Conservation (phyloP, 192 early-diverging fungal species). For the Rhizophagus clarus region DNA sequence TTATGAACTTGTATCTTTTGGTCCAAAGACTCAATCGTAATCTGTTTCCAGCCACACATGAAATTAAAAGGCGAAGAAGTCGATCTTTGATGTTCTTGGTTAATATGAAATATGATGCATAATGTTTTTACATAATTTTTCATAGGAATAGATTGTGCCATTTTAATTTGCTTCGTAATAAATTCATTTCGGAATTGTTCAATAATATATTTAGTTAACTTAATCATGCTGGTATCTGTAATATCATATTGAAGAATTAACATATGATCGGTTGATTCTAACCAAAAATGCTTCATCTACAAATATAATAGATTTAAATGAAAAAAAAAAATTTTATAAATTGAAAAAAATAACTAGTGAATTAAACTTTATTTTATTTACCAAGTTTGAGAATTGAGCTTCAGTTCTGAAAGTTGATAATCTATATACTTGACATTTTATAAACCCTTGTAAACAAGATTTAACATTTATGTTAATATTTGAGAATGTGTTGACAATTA, state of each 20-base stretch:
- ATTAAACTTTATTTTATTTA: too few relatives aligned
- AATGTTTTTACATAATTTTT: too few relatives aligned
- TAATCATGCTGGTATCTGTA: neutral
- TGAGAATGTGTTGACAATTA: conserved; percentile 26
- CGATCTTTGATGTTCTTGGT: neutral
- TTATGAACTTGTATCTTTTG: neutral
- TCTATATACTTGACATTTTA: conserved; percentile 10
- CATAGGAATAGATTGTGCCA: neutral
- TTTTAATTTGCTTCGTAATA: too few relatives aligned
- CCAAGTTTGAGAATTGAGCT: neutral
- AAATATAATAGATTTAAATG: too few relatives aligned
- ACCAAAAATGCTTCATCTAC: conserved; percentile 8
- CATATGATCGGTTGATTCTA: neutral
- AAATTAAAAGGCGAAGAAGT: neutral
- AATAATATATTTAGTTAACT: conserved; percentile 2
- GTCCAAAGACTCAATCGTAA: neutral
- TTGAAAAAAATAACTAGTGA: too few relatives aligned
- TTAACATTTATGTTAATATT: conserved; percentile 20
- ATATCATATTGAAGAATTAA: conserved; percentile 22
- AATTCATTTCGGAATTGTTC: conserved; percentile 4
- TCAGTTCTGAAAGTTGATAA: conserved; percentile 22
- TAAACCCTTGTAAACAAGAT: neutral
- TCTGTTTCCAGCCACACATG: neutral
- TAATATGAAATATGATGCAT: neutral
- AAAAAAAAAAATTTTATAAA: too few relatives aligned